phyloP scores from a whole-genome alignment of 768 basidiomycete species.

The Lentinula sp. region DNA sequence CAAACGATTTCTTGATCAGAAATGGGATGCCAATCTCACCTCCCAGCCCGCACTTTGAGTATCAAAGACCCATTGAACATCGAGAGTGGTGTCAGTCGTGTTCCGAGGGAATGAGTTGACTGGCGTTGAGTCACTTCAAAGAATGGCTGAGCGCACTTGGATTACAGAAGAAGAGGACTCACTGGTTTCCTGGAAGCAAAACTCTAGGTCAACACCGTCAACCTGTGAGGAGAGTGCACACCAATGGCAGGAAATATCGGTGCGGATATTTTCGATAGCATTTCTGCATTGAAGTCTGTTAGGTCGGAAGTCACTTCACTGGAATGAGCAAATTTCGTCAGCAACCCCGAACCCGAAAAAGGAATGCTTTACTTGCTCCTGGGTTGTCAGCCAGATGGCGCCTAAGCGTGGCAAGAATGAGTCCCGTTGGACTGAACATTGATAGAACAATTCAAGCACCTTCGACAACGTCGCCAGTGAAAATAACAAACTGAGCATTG shows the following conservation, averaged over 20 bases:
- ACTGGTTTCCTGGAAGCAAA: constrained; percentile 17
- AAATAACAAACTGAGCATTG: constrained; percentile 24
- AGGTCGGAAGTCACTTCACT: constrained; percentile 23
- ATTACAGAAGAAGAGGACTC: background rate
- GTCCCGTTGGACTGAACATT: background rate
- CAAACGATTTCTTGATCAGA: background rate
- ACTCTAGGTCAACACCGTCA: background rate
- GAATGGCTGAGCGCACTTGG: background rate
- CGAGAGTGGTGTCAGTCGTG: constrained; percentile 16
- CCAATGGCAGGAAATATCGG: constrained; percentile 24
- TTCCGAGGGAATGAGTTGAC: constrained; percentile 33
- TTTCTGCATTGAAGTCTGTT: constrained; percentile 19
- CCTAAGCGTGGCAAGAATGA: constrained; percentile 10
- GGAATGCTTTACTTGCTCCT: constrained; percentile 14
- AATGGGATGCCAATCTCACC: constrained; percentile 6
- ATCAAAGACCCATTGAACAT: constrained; percentile 28
- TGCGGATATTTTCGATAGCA: constrained; percentile 18
- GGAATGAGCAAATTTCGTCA: background rate
- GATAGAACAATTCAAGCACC: constrained; percentile 10
- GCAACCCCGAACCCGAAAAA: background rate
- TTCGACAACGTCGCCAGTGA: constrained; percentile 36
- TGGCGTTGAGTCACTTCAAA: constrained; percentile 31
- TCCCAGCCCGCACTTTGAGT: constrained; percentile 17
- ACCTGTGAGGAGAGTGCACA: constrained; percentile 8
- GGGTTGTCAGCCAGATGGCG: constrained; percentile 22